These are phyloP conservation scores for Cladorrhinum sp. DNA, from an alignment of 2,329 filamentous ascomycete species.

Conservation along the genomic window DNA sequence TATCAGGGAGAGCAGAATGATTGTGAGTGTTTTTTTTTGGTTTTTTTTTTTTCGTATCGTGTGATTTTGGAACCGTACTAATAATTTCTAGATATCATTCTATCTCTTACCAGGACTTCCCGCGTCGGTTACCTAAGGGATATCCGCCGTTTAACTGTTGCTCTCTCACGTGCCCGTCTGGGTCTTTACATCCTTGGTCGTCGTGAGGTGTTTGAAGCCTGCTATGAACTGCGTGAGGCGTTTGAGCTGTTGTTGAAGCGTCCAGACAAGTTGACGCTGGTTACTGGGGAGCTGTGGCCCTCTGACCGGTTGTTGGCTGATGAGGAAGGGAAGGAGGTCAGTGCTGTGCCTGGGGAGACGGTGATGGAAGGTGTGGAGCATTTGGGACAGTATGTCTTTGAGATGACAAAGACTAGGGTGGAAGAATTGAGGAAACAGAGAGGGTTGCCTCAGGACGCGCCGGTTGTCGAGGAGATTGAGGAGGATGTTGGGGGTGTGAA, in stretches of 20 bases:
- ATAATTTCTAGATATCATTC: conserved; percentile 70
- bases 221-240: conserved; percentile 81
- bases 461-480: conserved; percentile 26
- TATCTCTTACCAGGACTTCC: conserved; percentile 86
- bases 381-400: conserved; percentile 89
- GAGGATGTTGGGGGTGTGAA: conserved; percentile 27
- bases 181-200: conserved; percentile 91
- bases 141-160: conserved; percentile 88
- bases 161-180: conserved; percentile 84
- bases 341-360: conserved; percentile 53
- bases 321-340: conserved; percentile 13
- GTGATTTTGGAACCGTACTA: too few relatives aligned
- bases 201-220: conserved; percentile 81
- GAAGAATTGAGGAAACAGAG: conserved; percentile 46
- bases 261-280: conserved; percentile 77
- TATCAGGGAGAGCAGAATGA: conserved; percentile 99
- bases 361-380: conserved; percentile 92
- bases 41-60: conserved; percentile 30
- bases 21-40: conserved; percentile 61
- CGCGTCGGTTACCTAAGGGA: conserved; percentile 90
- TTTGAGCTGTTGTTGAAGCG: conserved; percentile 75
- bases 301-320: conserved; percentile 45
- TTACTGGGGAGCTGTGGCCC: conserved; percentile 84
- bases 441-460: conserved; percentile 29
- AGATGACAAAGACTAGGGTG: conserved; percentile 75